Evolutionary conservation across 1,139 yeast species (phyloP), one percentile per base, ranked within the genome.

Genomic region (Eremothecium sinecaudum): DNA sequence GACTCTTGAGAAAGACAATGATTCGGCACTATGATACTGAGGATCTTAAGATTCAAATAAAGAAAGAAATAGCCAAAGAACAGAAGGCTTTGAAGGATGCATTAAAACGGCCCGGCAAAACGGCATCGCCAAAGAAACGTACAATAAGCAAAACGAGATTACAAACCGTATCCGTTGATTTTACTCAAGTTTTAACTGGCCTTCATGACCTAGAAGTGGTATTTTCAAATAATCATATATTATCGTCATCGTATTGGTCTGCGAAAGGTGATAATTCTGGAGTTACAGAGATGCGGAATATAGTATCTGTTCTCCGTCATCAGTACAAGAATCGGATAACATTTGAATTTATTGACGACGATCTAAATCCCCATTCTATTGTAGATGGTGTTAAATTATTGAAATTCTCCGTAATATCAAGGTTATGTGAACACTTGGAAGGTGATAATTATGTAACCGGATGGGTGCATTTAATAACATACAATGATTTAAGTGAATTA

Each of bases 11-110:
- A 9, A 27, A 27, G 14, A 27, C 30, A n/a, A 27, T 27, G 30
- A 27, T 27, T 27, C 30, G 30, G 14, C 30, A 27, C 14, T 27
- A 27, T 27, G 30, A 27, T 27, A 27, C 30, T 27, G 30, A 27
- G 14, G 30, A 27, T 17, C 21, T 27, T 11, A 27, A 27, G 6
- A 16, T 27, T n/a, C 30, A 27, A 21, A 27, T 27, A 27, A 27
- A 27, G 30, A 27, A 27, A 27, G 30, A 27, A 17, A 27, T 27
- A 4, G 21, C 30, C 10, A 27, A 27, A 17, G 30, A 27, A 17
- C 30, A 27, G 14, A 27, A 27, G 14, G 30, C 30, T 16, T n/a
- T 27, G 10, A 27, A 27, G 14, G 30, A 27, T 27, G 30, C 30
- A n/a, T 17, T 27, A 27, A 27, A 27, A 14, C 30, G 30, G 10